phyloP scores from a whole-genome alignment of 1,284 basidiomycete species.

The Boletus putidus region DNA sequence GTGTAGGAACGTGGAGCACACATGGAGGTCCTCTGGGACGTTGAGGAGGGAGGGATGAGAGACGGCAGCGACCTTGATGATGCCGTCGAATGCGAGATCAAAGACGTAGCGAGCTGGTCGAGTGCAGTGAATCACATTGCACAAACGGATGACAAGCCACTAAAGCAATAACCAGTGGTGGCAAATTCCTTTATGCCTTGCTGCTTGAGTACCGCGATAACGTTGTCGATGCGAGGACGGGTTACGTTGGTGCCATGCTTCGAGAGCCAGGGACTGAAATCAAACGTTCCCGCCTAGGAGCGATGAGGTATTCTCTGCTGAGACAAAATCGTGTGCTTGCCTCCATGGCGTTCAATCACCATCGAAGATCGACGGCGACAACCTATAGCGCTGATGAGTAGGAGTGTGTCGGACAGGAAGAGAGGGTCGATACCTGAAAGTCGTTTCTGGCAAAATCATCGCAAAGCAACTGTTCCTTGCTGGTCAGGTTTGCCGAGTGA shows the following conservation, averaged over 20 bases:
- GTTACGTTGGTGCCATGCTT: constrained; percentile 30
- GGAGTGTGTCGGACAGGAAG: constrained; percentile 12
- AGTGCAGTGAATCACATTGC: too few species aligned
- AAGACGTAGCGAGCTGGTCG: constrained; percentile 39
- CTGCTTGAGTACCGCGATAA: constrained; percentile 32
- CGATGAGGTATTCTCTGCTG: neutral
- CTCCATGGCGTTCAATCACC: constrained; percentile 37
- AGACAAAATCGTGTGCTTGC: neutral
- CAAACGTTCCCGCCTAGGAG: constrained; percentile 1
- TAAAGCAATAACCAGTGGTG: constrained; percentile 37
- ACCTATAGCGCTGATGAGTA: neutral
- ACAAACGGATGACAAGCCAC: constrained; percentile 22
- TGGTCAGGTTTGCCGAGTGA: neutral
- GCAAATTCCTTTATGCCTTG: constrained; percentile 30
- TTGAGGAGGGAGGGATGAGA: constrained; percentile 45
- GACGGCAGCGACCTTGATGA: constrained; percentile 32
- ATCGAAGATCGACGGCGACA: neutral
- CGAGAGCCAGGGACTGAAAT: constrained; percentile 24
- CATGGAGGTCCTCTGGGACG: constrained; percentile 41
- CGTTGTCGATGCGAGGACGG: constrained; percentile 31
- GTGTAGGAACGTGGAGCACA: neutral
- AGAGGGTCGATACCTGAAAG: constrained; percentile 46
- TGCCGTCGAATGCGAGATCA: constrained; percentile 39
- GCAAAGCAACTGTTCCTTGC: constrained; percentile 39
- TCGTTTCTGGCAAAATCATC: constrained; percentile 55